Evolutionary conservation across 495 filamentous ascomycete species (phyloP).

Genomic region (Tuber aestivum): DNA sequence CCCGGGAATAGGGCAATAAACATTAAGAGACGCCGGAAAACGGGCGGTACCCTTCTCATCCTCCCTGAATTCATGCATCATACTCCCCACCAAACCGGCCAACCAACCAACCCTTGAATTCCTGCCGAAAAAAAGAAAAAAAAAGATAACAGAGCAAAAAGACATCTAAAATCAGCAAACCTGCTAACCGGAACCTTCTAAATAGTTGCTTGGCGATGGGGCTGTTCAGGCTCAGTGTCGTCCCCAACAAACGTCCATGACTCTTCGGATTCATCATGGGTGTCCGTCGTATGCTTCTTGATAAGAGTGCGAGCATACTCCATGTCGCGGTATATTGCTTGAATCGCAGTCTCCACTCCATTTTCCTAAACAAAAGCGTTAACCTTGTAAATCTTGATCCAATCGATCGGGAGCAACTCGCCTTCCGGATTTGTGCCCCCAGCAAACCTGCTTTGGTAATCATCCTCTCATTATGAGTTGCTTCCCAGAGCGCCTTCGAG

Average conservation of each 20-base stretch:
- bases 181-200: background rate
- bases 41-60: slow-evolving; percentile 9
- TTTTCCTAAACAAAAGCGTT: slow-evolving; percentile 58
- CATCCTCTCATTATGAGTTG: slow-evolving; percentile 80
- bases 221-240: slow-evolving; percentile 54
- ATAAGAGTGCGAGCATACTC: slow-evolving; percentile 91
- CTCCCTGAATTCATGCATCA: slow-evolving; percentile 1
- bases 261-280: slow-evolving; percentile 57
- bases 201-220: background rate
- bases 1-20: slow-evolving; percentile 4
- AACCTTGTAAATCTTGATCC: slow-evolving; percentile 7
- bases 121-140: background rate
- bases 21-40: slow-evolving; percentile 26
- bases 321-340: slow-evolving; percentile 88
- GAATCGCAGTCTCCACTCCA: slow-evolving; percentile 80
- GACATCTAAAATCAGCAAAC: background rate
- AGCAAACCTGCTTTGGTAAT: slow-evolving; percentile 74
- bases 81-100: slow-evolving; percentile 2
- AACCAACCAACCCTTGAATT: background rate
- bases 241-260: slow-evolving; percentile 72
- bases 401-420: slow-evolving; percentile 46
- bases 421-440: slow-evolving; percentile 79
- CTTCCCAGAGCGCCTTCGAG: slow-evolving; percentile 83
- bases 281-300: slow-evolving; percentile 51
- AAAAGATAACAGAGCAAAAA: background rate